Evolutionary conservation across 192 early-diverging fungal genomes (phyloP), one percentile per base, ranked within the genome.

Genomic region (Backusella tuberculispora): DNA sequence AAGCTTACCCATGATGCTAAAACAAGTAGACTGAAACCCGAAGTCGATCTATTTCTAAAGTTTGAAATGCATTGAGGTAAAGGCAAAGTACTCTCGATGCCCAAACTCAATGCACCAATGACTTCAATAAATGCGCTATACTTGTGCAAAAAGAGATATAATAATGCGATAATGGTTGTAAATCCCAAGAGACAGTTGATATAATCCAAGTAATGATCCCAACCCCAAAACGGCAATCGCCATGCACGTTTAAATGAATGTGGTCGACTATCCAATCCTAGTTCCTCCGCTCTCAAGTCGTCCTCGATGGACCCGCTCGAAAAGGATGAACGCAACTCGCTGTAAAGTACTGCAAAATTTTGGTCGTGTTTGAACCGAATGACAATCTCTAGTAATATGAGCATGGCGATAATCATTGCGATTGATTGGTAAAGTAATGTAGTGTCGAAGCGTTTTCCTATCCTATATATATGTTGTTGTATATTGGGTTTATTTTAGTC

Each of bases 11-110:
- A 83, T 45, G 74, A 63, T 19, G 42, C 81, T 8, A 83, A 42
- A 2, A 83, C 74, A 34, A 83, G 14, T 40, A 63, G 38, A 56
- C 77, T 86, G 66, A 89, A 89, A 66, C 88, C 88, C 12, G 72
- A 72, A 0, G 85, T 86, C 1, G 86, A 85, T 69, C 80, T 80
- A 13, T 72, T 73, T 13, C 72, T 74, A 56, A 76, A 84, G 73
- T 86, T 89, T 17, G 82, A 71, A 34, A 82, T 78, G 34, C 83
- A 83, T 72, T 89, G 88, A 12, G 88, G 88, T 19, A 89, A 69
- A n/a, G 88, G 88, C 9, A 89, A 80, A 9, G 88, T 88, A 14
- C 83, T 81, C 69, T 88, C 88, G 42, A 89, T 86, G 0, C 88
- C 83, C 38, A 89, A 56, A 43, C 81, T 83, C 34, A 81, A 29